phyloP scores from a whole-genome alignment of 2,329 filamentous ascomycete genomes.

The Talaromyces atroroseus region DNA sequence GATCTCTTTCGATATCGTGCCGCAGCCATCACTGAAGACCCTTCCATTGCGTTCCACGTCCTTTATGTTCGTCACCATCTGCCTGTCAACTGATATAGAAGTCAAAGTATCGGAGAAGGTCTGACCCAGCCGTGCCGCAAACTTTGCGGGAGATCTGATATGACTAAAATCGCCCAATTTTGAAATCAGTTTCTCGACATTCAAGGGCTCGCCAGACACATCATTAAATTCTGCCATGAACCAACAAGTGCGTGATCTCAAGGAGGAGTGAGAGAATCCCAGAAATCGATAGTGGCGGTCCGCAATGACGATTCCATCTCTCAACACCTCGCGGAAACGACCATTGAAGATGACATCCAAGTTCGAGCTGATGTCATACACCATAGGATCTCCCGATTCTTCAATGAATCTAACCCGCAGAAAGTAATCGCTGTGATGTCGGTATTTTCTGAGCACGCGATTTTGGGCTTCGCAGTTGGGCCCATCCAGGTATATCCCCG shows the following conservation, averaged over 20 bases:
- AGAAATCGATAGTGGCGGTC: conserved; percentile 62
- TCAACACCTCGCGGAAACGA: conserved; percentile 58
- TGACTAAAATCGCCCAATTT: conserved; percentile 46
- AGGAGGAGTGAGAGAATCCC: conserved; percentile 73
- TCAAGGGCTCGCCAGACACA: conserved; percentile 24
- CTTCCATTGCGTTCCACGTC: conserved; percentile 33
- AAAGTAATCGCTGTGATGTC: conserved; percentile 22
- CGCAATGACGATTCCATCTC: conserved; percentile 57
- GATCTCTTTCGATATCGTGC: conserved; percentile 61
- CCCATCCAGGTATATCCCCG: conserved; percentile 51
- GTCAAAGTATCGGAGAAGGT: conserved; percentile 71
- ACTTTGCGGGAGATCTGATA: conserved; percentile 53
- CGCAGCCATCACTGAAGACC: conserved; percentile 74
- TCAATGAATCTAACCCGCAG: conserved; percentile 23
- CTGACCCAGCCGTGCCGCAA: conserved; percentile 56
- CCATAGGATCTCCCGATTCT: conserved; percentile 21
- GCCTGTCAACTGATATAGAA: conserved; percentile 47
- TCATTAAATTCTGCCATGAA: conserved; percentile 45
- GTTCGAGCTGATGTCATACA: conserved; percentile 17
- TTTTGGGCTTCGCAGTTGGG: conserved; percentile 46
- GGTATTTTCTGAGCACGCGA: conserved; percentile 23
- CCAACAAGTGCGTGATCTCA: conserved; percentile 66
- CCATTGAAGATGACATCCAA: conserved; percentile 20
- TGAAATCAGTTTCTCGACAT: conserved; percentile 38
- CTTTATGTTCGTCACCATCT: conserved; percentile 18